phyloP scores from a whole-genome alignment of 1,284 basidiomycete species.

The Pascua sp. region DNA sequence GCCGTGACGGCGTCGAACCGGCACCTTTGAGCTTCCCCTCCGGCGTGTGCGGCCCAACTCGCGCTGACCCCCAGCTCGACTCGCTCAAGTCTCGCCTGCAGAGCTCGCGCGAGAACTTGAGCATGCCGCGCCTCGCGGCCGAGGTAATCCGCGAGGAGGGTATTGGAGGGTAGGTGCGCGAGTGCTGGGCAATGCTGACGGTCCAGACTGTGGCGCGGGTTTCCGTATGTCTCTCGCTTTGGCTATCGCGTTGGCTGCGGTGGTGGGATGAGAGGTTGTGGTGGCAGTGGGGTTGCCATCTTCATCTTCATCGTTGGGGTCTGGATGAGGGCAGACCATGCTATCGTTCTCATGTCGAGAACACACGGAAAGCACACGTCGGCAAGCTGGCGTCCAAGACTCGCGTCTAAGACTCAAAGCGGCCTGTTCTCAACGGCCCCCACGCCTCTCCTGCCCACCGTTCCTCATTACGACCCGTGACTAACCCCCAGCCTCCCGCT shows the following conservation, averaged over 20 bases:
- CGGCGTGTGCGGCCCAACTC: neutral
- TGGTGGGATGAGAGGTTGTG: too few species aligned
- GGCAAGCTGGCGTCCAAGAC: neutral
- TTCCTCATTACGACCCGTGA: neutral
- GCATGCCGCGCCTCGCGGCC: constrained; percentile 62
- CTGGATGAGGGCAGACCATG: too few species aligned
- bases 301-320: too few species aligned
- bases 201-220: constrained; percentile 45
- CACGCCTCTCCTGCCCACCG: neutral
- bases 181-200: neutral
- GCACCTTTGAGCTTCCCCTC: neutral
- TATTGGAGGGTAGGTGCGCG: constrained; percentile 65
- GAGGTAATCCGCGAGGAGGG: constrained; percentile 85
- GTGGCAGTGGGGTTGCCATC: too few species aligned
- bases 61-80: constrained; percentile 58
- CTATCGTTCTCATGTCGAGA: too few species aligned
- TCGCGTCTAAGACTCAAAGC: neutral
- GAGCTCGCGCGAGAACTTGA: constrained; percentile 71
- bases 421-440: neutral
- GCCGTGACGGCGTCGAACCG: neutral
- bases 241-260: neutral
- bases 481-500: constrained; percentile 67
- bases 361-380: too few species aligned
- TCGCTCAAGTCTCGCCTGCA: constrained; percentile 88
- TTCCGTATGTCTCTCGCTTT: constrained; percentile 30